Evolutionary conservation across 225 moss, liverwort and hornwort genomes (phyloP), one percentile per base, ranked within the genome.

Genomic region (Pseudoscleropodium purum): DNA sequence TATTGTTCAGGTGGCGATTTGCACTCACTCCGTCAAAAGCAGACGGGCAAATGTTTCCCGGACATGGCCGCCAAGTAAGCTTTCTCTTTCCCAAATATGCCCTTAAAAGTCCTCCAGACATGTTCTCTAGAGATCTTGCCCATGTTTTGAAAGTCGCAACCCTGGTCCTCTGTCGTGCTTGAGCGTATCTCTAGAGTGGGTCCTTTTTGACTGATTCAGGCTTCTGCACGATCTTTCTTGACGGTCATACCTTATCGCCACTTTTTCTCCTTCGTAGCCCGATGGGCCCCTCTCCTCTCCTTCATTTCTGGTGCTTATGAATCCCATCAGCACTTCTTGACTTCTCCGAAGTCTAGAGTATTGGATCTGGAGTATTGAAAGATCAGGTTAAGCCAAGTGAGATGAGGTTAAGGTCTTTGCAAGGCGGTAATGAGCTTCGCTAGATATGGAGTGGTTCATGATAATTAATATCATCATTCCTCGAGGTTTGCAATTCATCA

Each of bases 1-100:
- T 99, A 97, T 72, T 99, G 99, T 91, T 96, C 99, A 7, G 99
- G 99, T 15, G 99, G 99, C 5, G 99, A 99, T 91, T 94, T 99
- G 83, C 99, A 99, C 85, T 95, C 97, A 10, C 95, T 99, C 34
- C 94, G 99, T 67, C 97, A 97, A 81, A 96, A 95, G 84, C 99
- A 99, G 83, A 90, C 94, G n/a, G 96, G 97, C 65, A 97, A 96
- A 86, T 93, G 90, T 79, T 99, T 99, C 87, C 85, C 96, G 1
- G 96, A 97, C 85, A 91, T 95, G 88, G 97, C 99, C 61, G 97
- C 96, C 77, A 95, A 97, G 99, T 99, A 78, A 78, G 87, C 60
- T 63, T 30, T 85, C 57, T 43, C 34, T 45, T 72, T n/a, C 43
- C 56, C 14, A 73, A 72, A 75, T 61, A 75, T 82, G 31, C 54